These are phyloP conservation scores for Hypoxylon sp. DNA, from an alignment of 2,329 filamentous ascomycete species.

Conservation along the genomic window DNA sequence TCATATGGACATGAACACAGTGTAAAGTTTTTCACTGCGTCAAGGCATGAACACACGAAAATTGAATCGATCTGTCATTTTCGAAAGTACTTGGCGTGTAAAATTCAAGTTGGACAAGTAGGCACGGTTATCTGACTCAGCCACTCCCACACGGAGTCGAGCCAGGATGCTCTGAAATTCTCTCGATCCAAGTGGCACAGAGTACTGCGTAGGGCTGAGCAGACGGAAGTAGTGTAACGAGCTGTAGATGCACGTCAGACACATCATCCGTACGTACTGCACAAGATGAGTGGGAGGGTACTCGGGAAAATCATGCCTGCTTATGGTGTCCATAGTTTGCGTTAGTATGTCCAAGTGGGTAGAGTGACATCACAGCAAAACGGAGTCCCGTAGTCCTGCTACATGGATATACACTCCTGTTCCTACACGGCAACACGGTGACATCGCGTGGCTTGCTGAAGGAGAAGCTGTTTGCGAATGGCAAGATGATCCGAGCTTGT, in stretches of 20 bases:
- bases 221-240: conserved; percentile 47
- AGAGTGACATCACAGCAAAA: conserved; percentile 34
- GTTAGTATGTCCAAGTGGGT: conserved; percentile 17
- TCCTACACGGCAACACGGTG: conserved; percentile 26
- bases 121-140: conserved; percentile 37
- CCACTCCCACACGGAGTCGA: conserved; percentile 33
- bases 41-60: conserved; percentile 1
- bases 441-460: conserved; percentile 45
- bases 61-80: conserved; percentile 37
- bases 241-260: conserved; percentile 45
- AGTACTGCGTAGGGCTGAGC: conserved; percentile 45
- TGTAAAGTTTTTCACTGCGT: conserved; percentile 22
- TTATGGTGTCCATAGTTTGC: conserved; percentile 16
- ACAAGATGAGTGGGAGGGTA: conserved; percentile 17
- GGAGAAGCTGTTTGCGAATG: conserved; percentile 46
- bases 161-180: conserved; percentile 30
- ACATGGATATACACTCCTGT: conserved; percentile 15
- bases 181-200: conserved; percentile 38
- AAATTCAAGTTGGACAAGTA: conserved; percentile 26
- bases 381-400: conserved; percentile 25
- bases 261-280: conserved; percentile 42
- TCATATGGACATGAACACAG: conserved; percentile 41
- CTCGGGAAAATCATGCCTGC: conserved; percentile 32
- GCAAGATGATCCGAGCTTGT: conserved; percentile 38
- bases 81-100: conserved; percentile 14